Evolutionary conservation across 2,329 filamentous ascomycete species (phyloP), one percentile per base, ranked within the genome.

Genomic region (Fusarium sp.): DNA sequence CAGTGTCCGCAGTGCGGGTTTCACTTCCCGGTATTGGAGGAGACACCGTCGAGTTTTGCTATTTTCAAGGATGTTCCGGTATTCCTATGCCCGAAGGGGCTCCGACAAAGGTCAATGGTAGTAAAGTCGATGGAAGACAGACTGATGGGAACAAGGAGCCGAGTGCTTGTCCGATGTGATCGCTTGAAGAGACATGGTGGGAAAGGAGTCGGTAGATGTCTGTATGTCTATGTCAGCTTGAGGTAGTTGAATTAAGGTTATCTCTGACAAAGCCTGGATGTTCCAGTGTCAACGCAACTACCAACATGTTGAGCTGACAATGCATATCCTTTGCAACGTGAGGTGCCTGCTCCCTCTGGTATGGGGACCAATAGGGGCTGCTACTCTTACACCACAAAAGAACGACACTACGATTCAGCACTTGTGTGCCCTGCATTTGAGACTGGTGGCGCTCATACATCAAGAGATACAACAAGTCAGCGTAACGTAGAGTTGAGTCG

Each of bases 1-100:
- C 28, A 62, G 25, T 73, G 67, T 33, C 72, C 67, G 19, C 53
- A 71, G 49, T 75, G 67, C 23, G 60, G 70, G 4, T 75, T 73
- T 32, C 67, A 75, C 47, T 73, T 73, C 25, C 63, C 72, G 1
- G 70, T 75, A 5, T 47, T 75, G 2, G 73, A 71, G 32, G 71
- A 73, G 23, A 62, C 70, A 1, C 59, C 59, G 2, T 73, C 71
- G 2, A 73, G 43, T n/a, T 73, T 73, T 52, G 70, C 62, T 1
- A 70, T 71, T 19, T 73, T 73, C 6, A 68, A 71, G 47, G 56
- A 57, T 19, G 52, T 64, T 35, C 28, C 54, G 2, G 71, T 19
- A 30, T 54, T 23, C 19, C 35, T 1, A 53, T 23, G 50, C 25
- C 38, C 7, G 64, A 54, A 25, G 66, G 30, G 16, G 30, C 50